Conservation (phyloP, 1,284 basidiomycete species). For the Fomitopsis schrenkii region DNA sequence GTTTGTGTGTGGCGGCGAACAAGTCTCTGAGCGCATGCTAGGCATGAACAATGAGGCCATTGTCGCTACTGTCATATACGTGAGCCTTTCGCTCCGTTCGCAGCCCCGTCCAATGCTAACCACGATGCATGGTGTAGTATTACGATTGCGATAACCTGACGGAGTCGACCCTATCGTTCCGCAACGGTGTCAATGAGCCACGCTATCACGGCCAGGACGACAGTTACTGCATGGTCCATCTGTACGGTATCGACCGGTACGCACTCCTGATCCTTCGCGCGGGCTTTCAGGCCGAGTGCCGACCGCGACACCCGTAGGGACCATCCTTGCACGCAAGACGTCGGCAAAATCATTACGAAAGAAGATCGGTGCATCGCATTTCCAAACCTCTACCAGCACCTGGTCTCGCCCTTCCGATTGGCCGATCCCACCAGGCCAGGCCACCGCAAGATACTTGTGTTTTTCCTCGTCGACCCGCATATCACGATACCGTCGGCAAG, state of each 20-base stretch:
- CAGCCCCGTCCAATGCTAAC: background rate
- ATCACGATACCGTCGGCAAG: background rate
- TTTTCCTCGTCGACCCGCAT: constrained; percentile 30
- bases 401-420: constrained; percentile 28
- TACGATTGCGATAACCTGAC: constrained; percentile 14
- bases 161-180: constrained; percentile 14
- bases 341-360: constrained; percentile 19
- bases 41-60: constrained; percentile 36
- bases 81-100: background rate
- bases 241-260: constrained; percentile 7
- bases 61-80: background rate
- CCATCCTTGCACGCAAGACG: background rate
- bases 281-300: background rate
- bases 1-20: background rate
- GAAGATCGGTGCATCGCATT: constrained; percentile 25
- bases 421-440: constrained; percentile 25
- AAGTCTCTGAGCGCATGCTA: background rate
- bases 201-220: constrained; percentile 4
- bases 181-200: constrained; percentile 3
- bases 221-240: constrained; percentile 2
- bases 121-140: background rate
- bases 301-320: constrained; percentile 7
- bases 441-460: constrained; percentile 28
- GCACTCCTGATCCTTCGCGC: background rate
- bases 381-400: constrained; percentile 33